Conservation (phyloP, 352 stramenopile species). For the Phytophthora quininea region DNA sequence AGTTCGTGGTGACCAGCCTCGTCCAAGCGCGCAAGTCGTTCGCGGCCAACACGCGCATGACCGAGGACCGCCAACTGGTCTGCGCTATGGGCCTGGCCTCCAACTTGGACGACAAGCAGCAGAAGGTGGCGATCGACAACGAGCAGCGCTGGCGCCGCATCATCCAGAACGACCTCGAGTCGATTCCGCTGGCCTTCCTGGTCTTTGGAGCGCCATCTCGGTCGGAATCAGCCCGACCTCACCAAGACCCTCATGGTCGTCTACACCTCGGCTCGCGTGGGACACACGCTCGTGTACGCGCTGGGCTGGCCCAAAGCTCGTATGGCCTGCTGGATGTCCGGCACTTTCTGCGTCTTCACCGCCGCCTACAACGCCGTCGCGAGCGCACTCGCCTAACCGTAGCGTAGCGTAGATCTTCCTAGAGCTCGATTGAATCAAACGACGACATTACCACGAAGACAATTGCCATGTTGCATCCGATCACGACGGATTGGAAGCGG, state of each 20-base stretch:
- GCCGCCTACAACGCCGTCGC: slow-evolving; percentile 27
- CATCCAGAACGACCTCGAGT: slow-evolving; percentile 65
- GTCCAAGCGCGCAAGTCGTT: slow-evolving; percentile 56
- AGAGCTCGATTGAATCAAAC: slow-evolving; percentile 1
- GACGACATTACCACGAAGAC: neutral
- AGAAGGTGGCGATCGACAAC: slow-evolving; percentile 30
- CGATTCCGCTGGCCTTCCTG: slow-evolving; percentile 52
- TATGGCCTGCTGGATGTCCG: slow-evolving; percentile 41
- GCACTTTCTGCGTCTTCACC: slow-evolving; percentile 26
- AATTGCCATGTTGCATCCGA: neutral
- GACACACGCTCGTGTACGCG: slow-evolving; percentile 51
- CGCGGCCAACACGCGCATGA: slow-evolving; percentile 44
- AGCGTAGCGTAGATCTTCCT: slow-evolving; percentile 1
- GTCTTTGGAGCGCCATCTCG: slow-evolving; percentile 45
- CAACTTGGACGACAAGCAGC: slow-evolving; percentile 29
- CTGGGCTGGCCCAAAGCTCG: slow-evolving; percentile 23
- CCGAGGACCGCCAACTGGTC: slow-evolving; percentile 43
- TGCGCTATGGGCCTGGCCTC: slow-evolving; percentile 28
- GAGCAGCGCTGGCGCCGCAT: slow-evolving; percentile 63
- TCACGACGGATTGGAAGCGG: neutral
- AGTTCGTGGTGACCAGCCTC: slow-evolving; percentile 59
- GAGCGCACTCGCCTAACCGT: slow-evolving; percentile 10
- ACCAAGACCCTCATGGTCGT: slow-evolving; percentile 39
- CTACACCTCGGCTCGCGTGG: slow-evolving; percentile 48
- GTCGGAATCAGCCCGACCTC: slow-evolving; percentile 43